Conservation (phyloP, 495 filamentous ascomycete genomes). For the Penicillium paxilli region DNA sequence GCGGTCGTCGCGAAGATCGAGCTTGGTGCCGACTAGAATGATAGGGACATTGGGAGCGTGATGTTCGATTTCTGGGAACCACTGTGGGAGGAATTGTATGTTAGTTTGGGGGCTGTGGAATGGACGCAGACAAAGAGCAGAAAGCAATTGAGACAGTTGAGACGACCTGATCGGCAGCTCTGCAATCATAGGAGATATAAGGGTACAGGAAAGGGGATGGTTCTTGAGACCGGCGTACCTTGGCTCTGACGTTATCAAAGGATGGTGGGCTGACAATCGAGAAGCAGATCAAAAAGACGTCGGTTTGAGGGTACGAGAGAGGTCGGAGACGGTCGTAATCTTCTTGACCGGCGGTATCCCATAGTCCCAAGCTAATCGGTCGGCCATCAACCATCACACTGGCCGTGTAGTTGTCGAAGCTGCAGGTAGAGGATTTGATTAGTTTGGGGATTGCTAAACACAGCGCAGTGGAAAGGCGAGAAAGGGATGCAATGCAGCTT, state of each 20-base stretch:
- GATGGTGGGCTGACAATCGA: conserved; percentile 96
- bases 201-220: neutral
- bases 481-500: conserved; percentile 43
- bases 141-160: no score
- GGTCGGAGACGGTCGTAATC: conserved; percentile 96
- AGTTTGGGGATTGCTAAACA: neutral
- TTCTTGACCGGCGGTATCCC: conserved; percentile 99
- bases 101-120: no score
- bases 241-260: conserved; percentile 96
- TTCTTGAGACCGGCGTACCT: conserved; percentile 54
- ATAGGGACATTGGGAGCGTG: conserved; percentile 95
- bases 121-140: no score
- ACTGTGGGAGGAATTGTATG: conserved; percentile 52
- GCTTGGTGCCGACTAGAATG: conserved; percentile 95
- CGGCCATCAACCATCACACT: conserved; percentile 98
- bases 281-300: conserved; percentile 98
- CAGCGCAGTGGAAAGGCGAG: neutral
- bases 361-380: conserved; percentile 93
- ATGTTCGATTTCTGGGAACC: conserved; percentile 96
- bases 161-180: no score
- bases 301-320: conserved; percentile 95
- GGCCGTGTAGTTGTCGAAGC: conserved; percentile 98
- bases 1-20: conserved; percentile 92
- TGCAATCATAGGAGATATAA: neutral
- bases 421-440: conserved; percentile 36